Conservation (phyloP, 371 early-diverging fungal genomes). For the Zopfochytrium polystomum region DNA sequence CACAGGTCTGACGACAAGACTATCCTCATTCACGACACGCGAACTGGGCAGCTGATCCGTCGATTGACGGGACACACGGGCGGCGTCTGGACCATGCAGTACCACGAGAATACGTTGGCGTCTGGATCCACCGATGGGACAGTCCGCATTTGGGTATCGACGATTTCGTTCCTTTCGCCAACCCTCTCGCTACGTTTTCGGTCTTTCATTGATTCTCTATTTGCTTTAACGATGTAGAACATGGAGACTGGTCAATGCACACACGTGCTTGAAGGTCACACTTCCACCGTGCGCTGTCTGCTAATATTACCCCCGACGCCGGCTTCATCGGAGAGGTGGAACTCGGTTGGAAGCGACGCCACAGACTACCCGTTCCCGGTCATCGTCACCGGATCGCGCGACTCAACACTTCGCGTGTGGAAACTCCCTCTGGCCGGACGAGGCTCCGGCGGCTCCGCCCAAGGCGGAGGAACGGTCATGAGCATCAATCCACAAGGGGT, state of each 20-base stretch:
- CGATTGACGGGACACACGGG: slow-evolving; percentile 96
- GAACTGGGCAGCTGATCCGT: slow-evolving; percentile 72
- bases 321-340: too few species aligned
- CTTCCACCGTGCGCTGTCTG: too few species aligned
- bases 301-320: slow-evolving; percentile 80
- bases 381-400: too few species aligned
- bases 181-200: too few species aligned
- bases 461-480: too few species aligned
- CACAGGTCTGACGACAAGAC: slow-evolving; percentile 73
- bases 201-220: too few species aligned
- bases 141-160: slow-evolving; percentile 98
- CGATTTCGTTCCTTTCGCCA: too few species aligned
- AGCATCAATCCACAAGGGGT: too few species aligned
- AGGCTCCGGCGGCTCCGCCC: too few species aligned
- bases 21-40: slow-evolving; percentile 83
- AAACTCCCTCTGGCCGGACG: slow-evolving; percentile 75
- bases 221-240: too few species aligned
- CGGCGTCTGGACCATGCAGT: slow-evolving; percentile 97
- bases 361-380: slow-evolving; percentile 38
- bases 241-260: slow-evolving; percentile 79
- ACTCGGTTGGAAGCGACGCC: slow-evolving; percentile 7
- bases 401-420: too few species aligned
- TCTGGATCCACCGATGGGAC: too few species aligned
- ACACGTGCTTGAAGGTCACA: slow-evolving; percentile 80
- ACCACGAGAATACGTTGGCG: slow-evolving; percentile 74